A percentile compares a stretch with the other conserved stretches of the same genome.
phyloP scores from a whole-genome alignment of 73 alveolate genomes.

The Paramecium octaurelia region DNA sequence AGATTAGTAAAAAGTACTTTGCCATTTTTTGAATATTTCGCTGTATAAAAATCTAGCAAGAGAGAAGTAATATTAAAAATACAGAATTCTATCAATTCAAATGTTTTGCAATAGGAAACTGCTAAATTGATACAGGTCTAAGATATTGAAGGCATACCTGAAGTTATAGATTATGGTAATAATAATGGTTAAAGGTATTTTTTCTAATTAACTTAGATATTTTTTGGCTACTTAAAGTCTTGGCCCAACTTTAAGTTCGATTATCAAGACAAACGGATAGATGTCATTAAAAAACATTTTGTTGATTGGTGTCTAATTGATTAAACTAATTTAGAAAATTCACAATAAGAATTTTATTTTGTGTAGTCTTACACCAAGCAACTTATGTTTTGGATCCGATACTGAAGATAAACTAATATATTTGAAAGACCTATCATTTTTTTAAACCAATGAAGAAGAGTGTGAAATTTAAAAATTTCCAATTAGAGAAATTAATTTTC shows the following conservation, averaged over 20 bases:
- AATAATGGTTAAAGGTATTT: not conserved
- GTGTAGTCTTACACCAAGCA: not conserved
- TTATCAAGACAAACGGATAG: not conserved
- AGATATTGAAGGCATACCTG: not conserved
- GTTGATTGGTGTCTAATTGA: not conserved
- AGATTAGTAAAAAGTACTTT: not conserved
- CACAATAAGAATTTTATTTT: not conserved
- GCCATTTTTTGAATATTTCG: not conserved
- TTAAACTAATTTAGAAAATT: not conserved
- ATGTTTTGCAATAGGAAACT: not conserved
- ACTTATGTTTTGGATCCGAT: not conserved
- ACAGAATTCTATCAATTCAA: not conserved
- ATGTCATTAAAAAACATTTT: not conserved
- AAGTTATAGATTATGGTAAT: not conserved
- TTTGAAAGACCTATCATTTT: not conserved
- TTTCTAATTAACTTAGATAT: not conserved
- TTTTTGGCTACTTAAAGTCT: not conserved
- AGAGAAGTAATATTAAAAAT: not conserved
- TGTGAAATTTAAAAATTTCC: not conserved
- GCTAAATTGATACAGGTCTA: not conserved
- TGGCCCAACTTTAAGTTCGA: not conserved
- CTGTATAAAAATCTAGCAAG: not conserved
- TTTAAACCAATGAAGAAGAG: not conserved
- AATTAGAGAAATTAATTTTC: not conserved
- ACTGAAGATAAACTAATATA: not conserved